Evolutionary conservation across 352 stramenopile species (phyloP).

Genomic region (Pythium diclinum): DNA sequence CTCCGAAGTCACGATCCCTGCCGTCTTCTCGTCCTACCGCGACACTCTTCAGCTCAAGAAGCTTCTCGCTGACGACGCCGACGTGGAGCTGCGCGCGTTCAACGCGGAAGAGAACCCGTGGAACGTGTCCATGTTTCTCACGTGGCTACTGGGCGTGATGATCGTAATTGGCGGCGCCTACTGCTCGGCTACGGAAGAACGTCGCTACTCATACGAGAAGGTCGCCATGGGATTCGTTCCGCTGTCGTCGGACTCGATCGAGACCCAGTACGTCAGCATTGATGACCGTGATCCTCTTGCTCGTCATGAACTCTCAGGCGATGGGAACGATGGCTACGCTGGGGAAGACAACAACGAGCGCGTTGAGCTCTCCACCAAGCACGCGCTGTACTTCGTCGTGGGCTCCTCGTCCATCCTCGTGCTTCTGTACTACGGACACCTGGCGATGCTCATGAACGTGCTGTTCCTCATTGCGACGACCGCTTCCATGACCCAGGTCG

Average conservation of each 20-base stretch:
- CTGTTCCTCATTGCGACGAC: conserved; percentile 52
- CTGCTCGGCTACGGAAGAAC: conserved; percentile 48
- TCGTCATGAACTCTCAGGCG: background rate
- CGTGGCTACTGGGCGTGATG: conserved; percentile 53
- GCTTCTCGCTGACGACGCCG: conserved; percentile 14
- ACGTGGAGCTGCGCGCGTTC: conserved; percentile 31
- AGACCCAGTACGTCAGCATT: conserved; percentile 28
- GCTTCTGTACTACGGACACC: conserved; percentile 65
- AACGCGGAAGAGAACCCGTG: conserved; percentile 48
- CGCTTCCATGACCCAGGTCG: conserved; percentile 44
- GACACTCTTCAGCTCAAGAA: conserved; percentile 38
- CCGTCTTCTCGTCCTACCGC: conserved; percentile 38
- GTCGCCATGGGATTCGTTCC: conserved; percentile 25
- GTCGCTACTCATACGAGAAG: conserved; percentile 49
- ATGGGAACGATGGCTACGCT: background rate
- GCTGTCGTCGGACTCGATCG: background rate
- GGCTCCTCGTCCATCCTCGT: conserved; percentile 53
- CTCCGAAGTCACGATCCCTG: conserved; percentile 29
- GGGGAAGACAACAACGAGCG: conserved; percentile 8
- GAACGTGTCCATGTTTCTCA: conserved; percentile 64
- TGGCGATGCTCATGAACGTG: conserved; percentile 51
- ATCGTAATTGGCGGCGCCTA: conserved; percentile 48
- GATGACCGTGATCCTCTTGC: conserved; percentile 2
- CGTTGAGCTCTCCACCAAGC: conserved; percentile 46
- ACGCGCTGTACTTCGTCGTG: conserved; percentile 56